A percentile compares a stretch with the other conserved stretches of the same genome.
phyloP scores from a whole-genome alignment of 2,329 filamentous ascomycete species.

The Fusarium beomiforme region DNA sequence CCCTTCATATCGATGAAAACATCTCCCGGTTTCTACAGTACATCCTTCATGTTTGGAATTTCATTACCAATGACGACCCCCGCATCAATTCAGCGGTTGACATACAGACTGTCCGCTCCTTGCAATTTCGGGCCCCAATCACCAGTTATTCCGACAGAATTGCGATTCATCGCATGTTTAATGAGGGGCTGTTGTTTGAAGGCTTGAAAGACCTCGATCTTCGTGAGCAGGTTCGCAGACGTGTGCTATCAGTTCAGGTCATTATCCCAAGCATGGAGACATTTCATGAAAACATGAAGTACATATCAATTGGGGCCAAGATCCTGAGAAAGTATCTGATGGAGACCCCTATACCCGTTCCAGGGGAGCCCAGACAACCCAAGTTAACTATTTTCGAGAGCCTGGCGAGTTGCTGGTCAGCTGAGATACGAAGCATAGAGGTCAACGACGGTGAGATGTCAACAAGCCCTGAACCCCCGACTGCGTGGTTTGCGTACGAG shows the following conservation, averaged over 20 bases:
- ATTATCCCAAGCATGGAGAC: constrained; percentile 2
- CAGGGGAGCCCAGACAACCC: background rate
- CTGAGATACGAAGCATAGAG: background rate
- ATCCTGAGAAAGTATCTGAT: background rate
- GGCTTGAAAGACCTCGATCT: background rate
- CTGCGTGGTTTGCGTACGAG: background rate
- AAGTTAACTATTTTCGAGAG: background rate
- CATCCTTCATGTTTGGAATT: background rate
- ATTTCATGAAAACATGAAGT: constrained; percentile 1
- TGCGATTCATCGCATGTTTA: constrained; percentile 1
- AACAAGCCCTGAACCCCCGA: background rate
- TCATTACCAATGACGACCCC: background rate
- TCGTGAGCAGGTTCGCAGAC: background rate
- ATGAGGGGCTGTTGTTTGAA: background rate
- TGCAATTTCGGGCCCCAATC: background rate
- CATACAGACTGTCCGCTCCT: background rate
- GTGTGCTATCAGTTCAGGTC: background rate
- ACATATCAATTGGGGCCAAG: background rate
- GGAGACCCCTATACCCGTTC: background rate
- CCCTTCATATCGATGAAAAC: background rate
- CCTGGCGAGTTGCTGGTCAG: background rate
- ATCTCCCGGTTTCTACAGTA: background rate
- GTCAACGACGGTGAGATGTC: background rate
- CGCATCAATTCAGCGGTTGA: background rate
- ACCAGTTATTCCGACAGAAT: background rate